Evolutionary conservation across 2,329 filamentous ascomycete species (phyloP), one percentile per base, ranked within the genome.

Genomic region (Cladorrhinum sp.): DNA sequence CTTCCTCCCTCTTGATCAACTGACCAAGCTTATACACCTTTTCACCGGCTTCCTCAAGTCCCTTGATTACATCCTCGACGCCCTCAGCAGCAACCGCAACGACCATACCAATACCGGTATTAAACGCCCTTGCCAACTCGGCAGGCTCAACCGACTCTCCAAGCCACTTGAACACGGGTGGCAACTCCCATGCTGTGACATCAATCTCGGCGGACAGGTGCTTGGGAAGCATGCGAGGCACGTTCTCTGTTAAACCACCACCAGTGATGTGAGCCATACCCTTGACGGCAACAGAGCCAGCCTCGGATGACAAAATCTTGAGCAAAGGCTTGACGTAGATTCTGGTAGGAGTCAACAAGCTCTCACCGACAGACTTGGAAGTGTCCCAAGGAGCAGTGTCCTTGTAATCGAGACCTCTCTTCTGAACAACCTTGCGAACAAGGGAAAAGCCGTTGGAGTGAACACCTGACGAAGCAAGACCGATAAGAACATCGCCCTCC

Each of bases 361-460:
- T 89, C 55, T 86, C 82, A 63, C 95, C 95, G 23, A 96, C 79
- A 9, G 75, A 73, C 54, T 68, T 62, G 23, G 72, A 66, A 12
- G 74, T 69, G 63, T 88, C 81, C 92, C 95, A 99, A 1, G 95
- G 95, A 1, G 90, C 88, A 1, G 81, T 72, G 66, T 89, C 86
- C 12, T 83, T 80, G 78, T 93, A 97, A 49, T 78, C 78, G 3
- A 98, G 79, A 3, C 87, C 86, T 36, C 88, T 84, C 61, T 83
- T 82, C 68, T 91, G 86, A 65, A 98, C 82, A 69, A 98, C 93
- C 72, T 91, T 91, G 63, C 95, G 89, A 32, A 98, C 89, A n/a
- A 99, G 87, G 0, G 93, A 97, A 81, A 96, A 99, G 53, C 95
- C 95, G 76, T 99, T 99, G 32, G 93, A 97, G 80, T 99, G 95